phyloP scores from a whole-genome alignment of 148 eudicot species.

The Salicornia ramosissima region DNA sequence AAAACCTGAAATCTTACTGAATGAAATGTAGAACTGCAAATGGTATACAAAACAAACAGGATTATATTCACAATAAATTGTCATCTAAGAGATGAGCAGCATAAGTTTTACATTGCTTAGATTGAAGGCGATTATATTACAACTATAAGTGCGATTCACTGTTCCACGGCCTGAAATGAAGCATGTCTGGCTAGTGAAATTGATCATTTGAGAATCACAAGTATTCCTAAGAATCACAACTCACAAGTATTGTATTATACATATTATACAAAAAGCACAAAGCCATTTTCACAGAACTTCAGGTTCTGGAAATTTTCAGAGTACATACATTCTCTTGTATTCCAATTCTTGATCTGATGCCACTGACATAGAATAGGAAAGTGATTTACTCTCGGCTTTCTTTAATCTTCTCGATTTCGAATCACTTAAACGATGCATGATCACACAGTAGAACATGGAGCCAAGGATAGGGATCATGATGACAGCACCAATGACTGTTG shows the following conservation, averaged over 20 bases:
- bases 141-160: slow-evolving; percentile 3
- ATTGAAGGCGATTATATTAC: slow-evolving; percentile 17
- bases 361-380: slow-evolving; percentile 58
- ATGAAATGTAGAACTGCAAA: not conserved
- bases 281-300: not conserved
- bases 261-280: slow-evolving; percentile 13
- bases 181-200: slow-evolving; percentile 7
- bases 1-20: not conserved
- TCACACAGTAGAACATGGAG: slow-evolving; percentile 84
- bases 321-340: slow-evolving; percentile 83
- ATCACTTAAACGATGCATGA: slow-evolving; percentile 59
- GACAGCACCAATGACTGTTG: slow-evolving; percentile 67
- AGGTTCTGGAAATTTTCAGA: slow-evolving; percentile 30
- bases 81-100: not conserved
- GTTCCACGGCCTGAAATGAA: not conserved
- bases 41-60: not conserved
- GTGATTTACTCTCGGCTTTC: slow-evolving; percentile 52
- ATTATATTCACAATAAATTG: not conserved
- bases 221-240: not conserved
- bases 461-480: slow-evolving; percentile 88
- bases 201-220: slow-evolving; percentile 18
- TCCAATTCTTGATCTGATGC: slow-evolving; percentile 65
- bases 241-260: too few species aligned
- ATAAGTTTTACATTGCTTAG: slow-evolving; percentile 3
- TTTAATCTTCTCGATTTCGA: slow-evolving; percentile 57